Conservation (phyloP, 768 basidiomycete species). For the Xerocomus spinulosus region DNA sequence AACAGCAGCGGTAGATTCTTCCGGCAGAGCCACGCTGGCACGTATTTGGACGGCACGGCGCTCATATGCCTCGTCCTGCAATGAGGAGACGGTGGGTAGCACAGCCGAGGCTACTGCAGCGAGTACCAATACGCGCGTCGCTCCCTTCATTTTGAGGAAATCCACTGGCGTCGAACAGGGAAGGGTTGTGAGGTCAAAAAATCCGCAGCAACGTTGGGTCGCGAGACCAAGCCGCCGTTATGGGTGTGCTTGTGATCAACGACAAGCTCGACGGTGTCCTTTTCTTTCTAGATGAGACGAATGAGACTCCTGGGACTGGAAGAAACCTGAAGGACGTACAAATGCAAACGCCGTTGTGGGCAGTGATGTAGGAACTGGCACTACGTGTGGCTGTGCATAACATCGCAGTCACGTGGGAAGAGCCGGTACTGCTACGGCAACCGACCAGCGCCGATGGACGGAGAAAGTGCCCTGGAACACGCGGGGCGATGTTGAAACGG, state of each 20-base stretch:
- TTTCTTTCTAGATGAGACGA: background rate
- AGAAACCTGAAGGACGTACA: constrained; percentile 6
- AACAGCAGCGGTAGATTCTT: background rate
- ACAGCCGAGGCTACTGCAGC: constrained; percentile 24
- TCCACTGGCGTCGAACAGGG: constrained; percentile 7
- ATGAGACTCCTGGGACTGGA: background rate
- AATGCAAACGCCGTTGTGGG: constrained; percentile 3
- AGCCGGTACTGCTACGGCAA: background rate
- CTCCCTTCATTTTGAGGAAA: constrained; percentile 21
- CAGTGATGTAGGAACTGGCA: constrained; percentile 17
- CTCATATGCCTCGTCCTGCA: constrained; percentile 15
- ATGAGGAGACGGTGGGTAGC: constrained; percentile 24
- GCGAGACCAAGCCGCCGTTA: constrained; percentile 11
- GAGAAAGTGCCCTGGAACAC: background rate
- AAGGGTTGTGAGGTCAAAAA: constrained; percentile 15
- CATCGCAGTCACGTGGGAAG: constrained; percentile 19
- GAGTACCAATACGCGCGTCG: constrained; percentile 25
- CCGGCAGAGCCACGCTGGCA: background rate
- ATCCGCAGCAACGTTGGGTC: constrained; percentile 20
- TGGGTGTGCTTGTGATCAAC: constrained; percentile 1
- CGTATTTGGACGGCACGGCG: constrained; percentile 16
- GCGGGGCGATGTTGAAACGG: background rate
- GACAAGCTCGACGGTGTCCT: constrained; percentile 1
- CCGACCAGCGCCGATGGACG: background rate
- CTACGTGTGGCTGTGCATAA: constrained; percentile 17